Base-by-base conservation (phyloP, 371 early-diverging fungal species). In the Syncephalastrum monosporum region DNA sequence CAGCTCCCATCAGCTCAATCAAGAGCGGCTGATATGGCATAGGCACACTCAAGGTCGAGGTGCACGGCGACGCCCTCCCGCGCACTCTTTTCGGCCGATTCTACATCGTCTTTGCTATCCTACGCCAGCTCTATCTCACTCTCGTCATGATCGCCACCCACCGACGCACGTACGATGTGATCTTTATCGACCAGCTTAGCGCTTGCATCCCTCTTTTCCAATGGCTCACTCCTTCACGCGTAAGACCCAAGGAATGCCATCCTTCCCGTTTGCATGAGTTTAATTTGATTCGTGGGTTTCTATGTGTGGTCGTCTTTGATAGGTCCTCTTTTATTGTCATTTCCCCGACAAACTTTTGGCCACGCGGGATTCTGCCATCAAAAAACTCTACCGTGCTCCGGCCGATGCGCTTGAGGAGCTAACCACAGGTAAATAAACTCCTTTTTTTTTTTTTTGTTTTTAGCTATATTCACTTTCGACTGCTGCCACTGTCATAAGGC, bases 311-410 rank as follows among this genome's bases (percentile, higher is more conserved):
- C 33, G 59, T 10, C 25, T 52, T 42, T 63, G 50, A 14, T 72
- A 86, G 77, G 81, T 96, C 8, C 70, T 97, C 27, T 98, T 97
- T 73, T 98, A 98, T 67, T 96, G 98, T 68, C 98, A 98, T 61
- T 96, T 92, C 66, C 98, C 98, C 0, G 98, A 98, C 64, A 88
- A 91, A 64, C 79, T 95, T 16, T 71, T 93, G 50, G 82, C 92
- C 14, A 70, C 72, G 46, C 84, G 90, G 3, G 79, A 82, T 24
- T 79, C 87, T 4, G 24, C 74, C 19, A 47, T 88, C n/a, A 90
- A 91, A 65, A 67, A 67, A 24, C 25, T 93, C 0, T 98, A 97
- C 62, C 83, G 98, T 13, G 42, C 76, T 0, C 92, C 91, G 1
- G 79, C 97, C 50, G 97, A 98, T 69, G 66, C 63, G 14, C 55